Conservation (phyloP, 1,139 yeast genomes). For the Saccharomycopsis phalli region DNA sequence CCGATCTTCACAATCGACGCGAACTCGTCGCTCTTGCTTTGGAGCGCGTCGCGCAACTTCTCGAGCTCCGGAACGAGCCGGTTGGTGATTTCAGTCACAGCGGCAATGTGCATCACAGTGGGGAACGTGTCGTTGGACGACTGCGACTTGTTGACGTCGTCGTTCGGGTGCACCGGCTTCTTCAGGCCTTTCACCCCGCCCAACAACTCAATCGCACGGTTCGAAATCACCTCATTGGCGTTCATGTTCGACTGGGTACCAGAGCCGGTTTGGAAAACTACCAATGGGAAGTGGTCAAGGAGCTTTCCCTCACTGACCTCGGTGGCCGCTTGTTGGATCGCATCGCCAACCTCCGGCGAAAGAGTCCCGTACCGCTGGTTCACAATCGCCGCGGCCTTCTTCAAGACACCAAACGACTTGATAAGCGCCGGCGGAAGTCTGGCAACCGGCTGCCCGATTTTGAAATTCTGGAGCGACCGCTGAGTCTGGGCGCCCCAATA, state of each 20-base stretch:
- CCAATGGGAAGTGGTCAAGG: conserved; percentile 92
- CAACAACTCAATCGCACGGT: conserved; percentile 91
- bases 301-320: conserved; percentile 91
- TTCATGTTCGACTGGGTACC: conserved; percentile 99
- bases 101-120: conserved; percentile 99
- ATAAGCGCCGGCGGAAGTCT: conserved; percentile 87
- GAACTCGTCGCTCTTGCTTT: conserved; percentile 74
- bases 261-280: conserved; percentile 97
- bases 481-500: conserved; percentile 99
- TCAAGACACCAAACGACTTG: conserved; percentile 85
- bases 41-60: conserved; percentile 67
- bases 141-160: conserved; percentile 97
- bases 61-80: conserved; percentile 72
- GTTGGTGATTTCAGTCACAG: conserved; percentile 77
- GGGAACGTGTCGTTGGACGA: conserved; percentile 98
- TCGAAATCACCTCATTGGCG: conserved; percentile 96
- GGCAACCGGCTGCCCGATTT: conserved; percentile 89
- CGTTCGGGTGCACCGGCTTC: conserved; percentile 94
- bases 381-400: conserved; percentile 91
- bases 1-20: conserved; percentile 89
- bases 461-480: conserved; percentile 84
- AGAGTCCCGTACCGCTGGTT: conserved; percentile 71
- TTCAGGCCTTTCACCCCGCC: conserved; percentile 92
- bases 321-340: conserved; percentile 89
- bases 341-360: conserved; percentile 74